Conservation (phyloP, 1,284 basidiomycete genomes). For the Cystobasidium pallidum region DNA sequence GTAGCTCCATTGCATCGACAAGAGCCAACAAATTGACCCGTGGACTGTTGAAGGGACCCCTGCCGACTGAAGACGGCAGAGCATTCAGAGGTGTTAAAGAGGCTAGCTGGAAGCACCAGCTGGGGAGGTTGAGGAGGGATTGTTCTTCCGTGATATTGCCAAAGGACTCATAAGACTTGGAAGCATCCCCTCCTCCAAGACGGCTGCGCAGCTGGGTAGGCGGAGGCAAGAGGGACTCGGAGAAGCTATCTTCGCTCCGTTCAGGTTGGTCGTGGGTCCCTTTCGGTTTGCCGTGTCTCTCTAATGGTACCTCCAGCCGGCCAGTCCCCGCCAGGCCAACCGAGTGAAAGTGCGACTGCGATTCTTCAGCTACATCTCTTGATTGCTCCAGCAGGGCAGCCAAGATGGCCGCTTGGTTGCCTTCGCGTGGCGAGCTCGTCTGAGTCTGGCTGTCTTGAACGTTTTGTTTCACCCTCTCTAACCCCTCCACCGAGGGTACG, state of each 20-base stretch:
- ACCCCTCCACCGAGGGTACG: background rate
- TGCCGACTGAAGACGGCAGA: background rate
- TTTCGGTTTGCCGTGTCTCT: background rate
- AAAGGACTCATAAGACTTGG: background rate
- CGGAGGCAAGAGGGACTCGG: conserved; percentile 27
- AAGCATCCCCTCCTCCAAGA: background rate
- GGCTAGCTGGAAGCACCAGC: conserved; percentile 32
- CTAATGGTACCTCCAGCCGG: background rate
- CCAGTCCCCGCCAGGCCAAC: background rate
- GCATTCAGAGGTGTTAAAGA: conserved; percentile 16
- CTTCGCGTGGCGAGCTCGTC: background rate
- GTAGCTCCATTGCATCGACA: conserved; percentile 33
- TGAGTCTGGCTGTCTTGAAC: background rate
- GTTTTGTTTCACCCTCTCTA: background rate
- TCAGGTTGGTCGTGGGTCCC: background rate
- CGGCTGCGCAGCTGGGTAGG: conserved; percentile 36
- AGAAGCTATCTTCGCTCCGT: conserved; percentile 21
- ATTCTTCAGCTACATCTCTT: conserved; percentile 19
- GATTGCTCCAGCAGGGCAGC: conserved; percentile 2
- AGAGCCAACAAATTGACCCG: conserved; percentile 32
- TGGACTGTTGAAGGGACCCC: background rate
- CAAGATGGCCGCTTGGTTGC: background rate
- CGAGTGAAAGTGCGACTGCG: background rate
- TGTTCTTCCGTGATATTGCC: conserved; percentile 33
- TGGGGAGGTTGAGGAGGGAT: conserved; percentile 34